These are phyloP conservation scores for Neofusicoccum parvum DNA, from an alignment of 2,329 filamentous ascomycete genomes.

Conservation along the genomic window DNA sequence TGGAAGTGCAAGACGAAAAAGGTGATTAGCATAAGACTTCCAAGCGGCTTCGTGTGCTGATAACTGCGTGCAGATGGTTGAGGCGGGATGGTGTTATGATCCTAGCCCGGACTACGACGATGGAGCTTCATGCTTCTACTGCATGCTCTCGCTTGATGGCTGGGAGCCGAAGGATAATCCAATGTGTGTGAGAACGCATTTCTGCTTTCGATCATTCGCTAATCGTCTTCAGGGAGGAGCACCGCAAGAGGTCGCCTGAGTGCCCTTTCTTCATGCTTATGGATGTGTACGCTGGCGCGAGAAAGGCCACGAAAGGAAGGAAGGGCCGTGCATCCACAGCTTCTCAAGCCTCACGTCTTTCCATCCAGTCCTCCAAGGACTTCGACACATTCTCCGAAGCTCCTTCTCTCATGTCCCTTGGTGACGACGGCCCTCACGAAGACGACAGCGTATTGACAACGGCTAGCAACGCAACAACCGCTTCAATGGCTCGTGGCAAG, in stretches of 20 bases:
- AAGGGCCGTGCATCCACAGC: conserved; percentile 32
- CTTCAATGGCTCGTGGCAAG: conserved; percentile 33
- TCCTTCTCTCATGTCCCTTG: conserved; percentile 39
- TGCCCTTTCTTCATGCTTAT: conserved; percentile 82
- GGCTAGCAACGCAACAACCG: conserved; percentile 46
- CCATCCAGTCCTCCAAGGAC: conserved; percentile 50
- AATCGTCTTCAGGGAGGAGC: conserved; percentile 68
- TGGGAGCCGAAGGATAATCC: conserved; percentile 95
- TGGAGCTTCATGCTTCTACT: conserved; percentile 89
- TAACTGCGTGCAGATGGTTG: conserved; percentile 66
- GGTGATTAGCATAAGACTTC: conserved; percentile 51
- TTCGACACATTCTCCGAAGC: conserved; percentile 46
- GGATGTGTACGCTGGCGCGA: conserved; percentile 51
- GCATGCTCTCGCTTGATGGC: conserved; percentile 83
- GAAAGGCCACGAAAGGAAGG: conserved; percentile 55
- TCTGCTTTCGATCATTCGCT: neutral
- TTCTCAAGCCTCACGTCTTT: conserved; percentile 72
- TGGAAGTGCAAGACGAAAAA: conserved; percentile 91
- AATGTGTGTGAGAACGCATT: conserved; percentile 56
- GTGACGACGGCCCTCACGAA: conserved; percentile 53
- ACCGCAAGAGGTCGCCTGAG: conserved; percentile 73
- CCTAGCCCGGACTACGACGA: conserved; percentile 82
- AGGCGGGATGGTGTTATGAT: conserved; percentile 92
- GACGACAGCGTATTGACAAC: conserved; percentile 58
- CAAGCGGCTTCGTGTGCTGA: neutral